Base-by-base conservation (phyloP, 179 eudicot genomes). In the Spergularia azorica region DNA sequence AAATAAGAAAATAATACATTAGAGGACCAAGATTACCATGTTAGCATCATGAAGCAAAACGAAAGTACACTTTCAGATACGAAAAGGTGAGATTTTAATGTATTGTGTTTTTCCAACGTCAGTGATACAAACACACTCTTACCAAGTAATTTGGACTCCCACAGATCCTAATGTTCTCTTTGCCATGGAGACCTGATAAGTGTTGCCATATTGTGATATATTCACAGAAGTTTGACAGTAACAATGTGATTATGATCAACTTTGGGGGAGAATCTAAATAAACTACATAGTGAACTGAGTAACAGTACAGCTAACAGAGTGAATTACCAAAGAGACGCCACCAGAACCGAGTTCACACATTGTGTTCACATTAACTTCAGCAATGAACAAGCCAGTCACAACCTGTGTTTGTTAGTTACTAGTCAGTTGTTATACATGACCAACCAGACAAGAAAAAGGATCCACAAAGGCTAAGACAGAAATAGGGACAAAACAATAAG, bases 271-370 rank as follows among this genome's bases (percentile, higher is more conserved):
- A 57, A 13, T 6, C 6, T 51, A 69, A 38, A 55, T n/a, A 58
- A 56, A 65, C 58, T 64, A 68, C 62, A 57, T 48, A 62, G 17
- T 48, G 12, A 61, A 60, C 20, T 67, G 20, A 67, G 58, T 26
- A 16, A 52, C 1, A 26, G 32, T 14, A 52, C 1, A 26, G 32
- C n/a, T 8, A 70, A 32, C 39, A 18, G 41, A 66, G 9, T 20
- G 20, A 76, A 50, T 83, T 93, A 92, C 98, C 98, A 95, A 76
- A 79, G 98, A 95, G 70, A 91, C 95, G 15, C 98, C 96, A 62
- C 97, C 96, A 67, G 97, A 87, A 82, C 97, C 98, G 71, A 91
- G 84, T 81, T 95, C 97, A 75, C 96, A 88, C 98, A 95, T 95
- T 21, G 97, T 95, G 77, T 91, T 92, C 76, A 95, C 89, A 84